Evolutionary conservation across 2,329 filamentous ascomycete species (phyloP), one percentile per base, ranked within the genome.

Genomic region (Drechslera avenae): DNA sequence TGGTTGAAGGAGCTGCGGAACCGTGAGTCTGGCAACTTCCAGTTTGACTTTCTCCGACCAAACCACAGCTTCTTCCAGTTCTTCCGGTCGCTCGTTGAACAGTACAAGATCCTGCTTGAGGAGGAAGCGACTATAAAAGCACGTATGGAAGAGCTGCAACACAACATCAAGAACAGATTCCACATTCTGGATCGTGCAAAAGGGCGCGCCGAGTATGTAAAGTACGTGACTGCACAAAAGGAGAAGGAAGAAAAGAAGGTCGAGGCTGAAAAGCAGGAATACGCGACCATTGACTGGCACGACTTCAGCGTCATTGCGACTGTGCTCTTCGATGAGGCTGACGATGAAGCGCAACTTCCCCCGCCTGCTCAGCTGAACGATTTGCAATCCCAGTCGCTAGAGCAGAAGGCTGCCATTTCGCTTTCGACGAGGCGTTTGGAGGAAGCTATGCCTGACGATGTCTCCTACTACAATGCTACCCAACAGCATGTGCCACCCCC

Each of bases 1-100:
- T 99, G 94, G 76, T 90, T 96, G 84, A 97, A 91, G 17, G 84
- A 88, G 46, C 79, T 99, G 57, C 90, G 89, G 18, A 93, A 96
- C 76, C 86, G 90, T 60, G 93, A 99, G 77, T 83, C 89, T 14
- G 84, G 88, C 67, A 97, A 97, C 74, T 91, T 87, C 61, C 93
- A 99, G 72, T 99, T 97, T 73, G 91, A 97, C 75, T 99, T 99
- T 69, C 81, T 99, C 45, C 87, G 93, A 46, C 91, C 92, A 13
- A 95, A 96, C 67, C 94, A 99, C 78, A 96, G 90, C 67, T 87
- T 97, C 57, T 91, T 97, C 78, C 92, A 93, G 72, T 97, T 94
- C 78, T 97, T 97, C 75, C 90, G 91, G 63, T 86, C 92, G 58
- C 82, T 96, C 52, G 86, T 97, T 53, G 93, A 97, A 62, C 94